Evolutionary conservation across 2,329 filamentous ascomycete species (phyloP).

Genomic region (Didymella lethalis): DNA sequence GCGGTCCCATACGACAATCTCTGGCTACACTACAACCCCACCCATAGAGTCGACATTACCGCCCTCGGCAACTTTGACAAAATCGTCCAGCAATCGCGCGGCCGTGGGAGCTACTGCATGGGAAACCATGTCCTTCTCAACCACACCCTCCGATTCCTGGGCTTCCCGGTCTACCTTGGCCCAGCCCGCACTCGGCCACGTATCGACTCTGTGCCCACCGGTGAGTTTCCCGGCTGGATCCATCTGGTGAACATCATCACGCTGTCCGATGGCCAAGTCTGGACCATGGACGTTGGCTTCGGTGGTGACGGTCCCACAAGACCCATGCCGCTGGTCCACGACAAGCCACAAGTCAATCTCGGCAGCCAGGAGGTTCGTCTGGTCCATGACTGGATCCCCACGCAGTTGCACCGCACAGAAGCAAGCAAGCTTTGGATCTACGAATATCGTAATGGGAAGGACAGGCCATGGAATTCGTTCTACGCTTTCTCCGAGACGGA

Average conservation of each 20-base stretch:
- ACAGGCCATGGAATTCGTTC: conserved; percentile 53
- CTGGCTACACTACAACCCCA: conserved; percentile 58
- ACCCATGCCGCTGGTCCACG: conserved; percentile 62
- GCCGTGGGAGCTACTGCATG: conserved; percentile 68
- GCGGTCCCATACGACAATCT: conserved; percentile 66
- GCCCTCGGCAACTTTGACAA: conserved; percentile 61
- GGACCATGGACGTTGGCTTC: conserved; percentile 69
- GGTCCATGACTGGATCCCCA: conserved; percentile 58
- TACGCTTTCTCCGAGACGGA: conserved; percentile 54
- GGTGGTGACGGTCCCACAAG: conserved; percentile 67
- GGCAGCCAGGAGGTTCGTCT: conserved; percentile 66
- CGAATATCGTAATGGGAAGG: conserved; percentile 58
- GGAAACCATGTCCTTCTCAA: conserved; percentile 65
- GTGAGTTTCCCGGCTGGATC: conserved; percentile 61
- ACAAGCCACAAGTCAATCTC: conserved; percentile 57
- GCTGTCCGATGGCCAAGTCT: conserved; percentile 59
- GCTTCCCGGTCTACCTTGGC: conserved; percentile 62
- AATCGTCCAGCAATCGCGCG: conserved; percentile 54
- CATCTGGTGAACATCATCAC: conserved; percentile 70
- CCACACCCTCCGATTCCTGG: conserved; percentile 61
- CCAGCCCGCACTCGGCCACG: conserved; percentile 58
- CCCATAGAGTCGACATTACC: conserved; percentile 51
- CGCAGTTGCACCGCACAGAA: conserved; percentile 49
- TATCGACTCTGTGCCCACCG: conserved; percentile 43
- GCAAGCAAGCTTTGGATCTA: conserved; percentile 67